Evolutionary conservation across 2,329 filamentous ascomycete species (phyloP).

Genomic region (Stachybotrys elegans): DNA sequence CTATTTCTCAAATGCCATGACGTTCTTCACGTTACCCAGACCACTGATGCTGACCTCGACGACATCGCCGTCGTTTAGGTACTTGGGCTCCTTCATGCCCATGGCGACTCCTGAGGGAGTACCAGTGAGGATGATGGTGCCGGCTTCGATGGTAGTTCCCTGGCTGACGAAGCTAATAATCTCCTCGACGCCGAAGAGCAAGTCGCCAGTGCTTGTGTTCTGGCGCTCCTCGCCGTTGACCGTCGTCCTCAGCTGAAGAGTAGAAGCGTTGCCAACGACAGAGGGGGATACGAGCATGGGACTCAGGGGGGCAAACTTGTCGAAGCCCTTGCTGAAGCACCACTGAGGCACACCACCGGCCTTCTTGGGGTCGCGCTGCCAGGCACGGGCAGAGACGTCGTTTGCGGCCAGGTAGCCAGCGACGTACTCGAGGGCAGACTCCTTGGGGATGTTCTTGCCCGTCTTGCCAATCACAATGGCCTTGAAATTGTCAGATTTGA

Average conservation of each 20-base stretch:
- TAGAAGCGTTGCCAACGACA: constrained; percentile 21
- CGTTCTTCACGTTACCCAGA: constrained; percentile 27
- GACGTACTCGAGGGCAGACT: constrained; percentile 39
- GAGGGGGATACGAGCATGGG: constrained; percentile 34
- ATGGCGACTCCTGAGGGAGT: constrained; percentile 44
- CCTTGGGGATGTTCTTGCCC: constrained; percentile 43
- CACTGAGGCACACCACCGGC: constrained; percentile 40
- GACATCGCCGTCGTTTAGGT: constrained; percentile 35
- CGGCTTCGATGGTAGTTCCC: constrained; percentile 44
- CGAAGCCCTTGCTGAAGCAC: constrained; percentile 50
- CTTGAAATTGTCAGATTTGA: constrained; percentile 8
- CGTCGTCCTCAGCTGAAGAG: constrained; percentile 26
- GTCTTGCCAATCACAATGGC: constrained; percentile 48
- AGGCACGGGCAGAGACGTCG: constrained; percentile 49
- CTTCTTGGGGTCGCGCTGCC: constrained; percentile 45
- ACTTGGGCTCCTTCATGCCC: constrained; percentile 37
- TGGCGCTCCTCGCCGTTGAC: constrained; percentile 49
- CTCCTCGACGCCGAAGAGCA: constrained; percentile 44
- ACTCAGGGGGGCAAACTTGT: constrained; percentile 51
- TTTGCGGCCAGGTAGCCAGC: constrained; percentile 42
- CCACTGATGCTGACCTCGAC: constrained; percentile 37
- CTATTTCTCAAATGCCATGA: constrained; percentile 29
- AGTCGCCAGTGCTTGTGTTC: constrained; percentile 37
- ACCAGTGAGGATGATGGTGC: constrained; percentile 46
- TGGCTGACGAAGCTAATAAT: constrained; percentile 42